Percentiles rank a stretch among this genome's conserved stretches.
These are phyloP conservation scores for Coniochaeta pulveracea DNA, from an alignment of 2,329 filamentous ascomycete species.

Conservation along the genomic window DNA sequence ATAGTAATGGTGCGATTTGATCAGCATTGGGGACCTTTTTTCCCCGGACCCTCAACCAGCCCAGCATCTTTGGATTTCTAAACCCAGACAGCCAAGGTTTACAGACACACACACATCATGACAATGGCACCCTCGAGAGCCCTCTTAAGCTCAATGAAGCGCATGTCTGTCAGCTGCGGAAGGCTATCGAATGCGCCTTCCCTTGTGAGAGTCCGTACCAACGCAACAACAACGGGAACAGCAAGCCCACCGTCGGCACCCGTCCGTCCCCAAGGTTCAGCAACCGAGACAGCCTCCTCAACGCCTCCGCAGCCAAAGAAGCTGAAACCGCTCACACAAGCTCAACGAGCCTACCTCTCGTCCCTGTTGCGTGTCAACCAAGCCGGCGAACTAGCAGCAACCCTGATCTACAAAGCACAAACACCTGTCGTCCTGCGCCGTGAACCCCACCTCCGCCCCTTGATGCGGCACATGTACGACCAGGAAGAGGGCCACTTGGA, in stretches of 20 bases:
- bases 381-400: conserved; percentile 92
- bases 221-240: conserved; percentile 6
- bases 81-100: background rate
- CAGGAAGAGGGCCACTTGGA: conserved; percentile 82
- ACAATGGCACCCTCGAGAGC: conserved; percentile 5
- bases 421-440: conserved; percentile 67
- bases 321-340: conserved; percentile 51
- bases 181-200: too few species aligned
- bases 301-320: conserved; percentile 16
- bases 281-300: too few species aligned
- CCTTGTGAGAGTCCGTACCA: too few species aligned
- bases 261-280: too few species aligned
- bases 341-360: conserved; percentile 53
- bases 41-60: too few species aligned
- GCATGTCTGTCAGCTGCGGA: too few species aligned
- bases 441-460: conserved; percentile 75
- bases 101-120: background rate
- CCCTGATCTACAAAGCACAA: conserved; percentile 85
- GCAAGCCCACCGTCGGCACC: background rate
- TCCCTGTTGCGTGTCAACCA: conserved; percentile 76
- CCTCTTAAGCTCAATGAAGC: conserved; percentile 1
- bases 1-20: too few species aligned
- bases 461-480: conserved; percentile 98
- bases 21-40: too few species aligned
- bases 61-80: too few species aligned